These are phyloP conservation scores for Noccaea caerulescens DNA, from an alignment of 345 rosid genomes.

Conservation along the genomic window DNA sequence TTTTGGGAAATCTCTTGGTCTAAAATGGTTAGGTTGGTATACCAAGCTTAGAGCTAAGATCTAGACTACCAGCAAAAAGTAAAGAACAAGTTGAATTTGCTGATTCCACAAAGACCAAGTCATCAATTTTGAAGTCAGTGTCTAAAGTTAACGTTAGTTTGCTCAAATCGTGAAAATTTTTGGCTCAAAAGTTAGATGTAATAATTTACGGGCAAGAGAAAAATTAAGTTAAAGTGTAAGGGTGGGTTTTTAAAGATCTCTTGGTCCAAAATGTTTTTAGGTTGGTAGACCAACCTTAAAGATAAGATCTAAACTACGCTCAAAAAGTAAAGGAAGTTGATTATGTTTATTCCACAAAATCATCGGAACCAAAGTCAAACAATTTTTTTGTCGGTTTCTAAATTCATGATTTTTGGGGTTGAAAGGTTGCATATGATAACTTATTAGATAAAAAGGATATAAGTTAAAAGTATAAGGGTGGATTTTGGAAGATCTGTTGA, in stretches of 20 bases:
- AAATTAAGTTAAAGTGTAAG: not conserved
- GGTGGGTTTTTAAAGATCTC: slow-evolving; percentile 9
- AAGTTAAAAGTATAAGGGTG: not conserved
- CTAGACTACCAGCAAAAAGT: not conserved
- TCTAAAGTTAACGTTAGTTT: not conserved
- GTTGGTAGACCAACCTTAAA: slow-evolving; percentile 17
- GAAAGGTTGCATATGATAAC: not conserved
- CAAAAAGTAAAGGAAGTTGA: slow-evolving; percentile 11
- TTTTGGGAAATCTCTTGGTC: slow-evolving; percentile 16
- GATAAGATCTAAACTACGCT: not conserved
- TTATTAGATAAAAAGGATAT: not conserved
- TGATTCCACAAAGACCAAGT: not conserved
- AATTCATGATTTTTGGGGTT: not conserved
- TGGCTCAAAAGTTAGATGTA: not conserved
- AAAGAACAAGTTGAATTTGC: slow-evolving; percentile 20
- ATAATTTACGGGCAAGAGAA: not conserved
- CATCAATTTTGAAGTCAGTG: not conserved
- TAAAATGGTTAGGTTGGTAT: slow-evolving; percentile 24
- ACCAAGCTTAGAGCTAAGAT: not conserved
- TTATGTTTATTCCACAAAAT: slow-evolving; percentile 14
- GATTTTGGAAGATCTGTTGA: slow-evolving; percentile 10
- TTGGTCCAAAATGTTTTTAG: slow-evolving; percentile 23
- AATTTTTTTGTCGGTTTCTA: not conserved
- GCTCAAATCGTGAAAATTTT: not conserved
- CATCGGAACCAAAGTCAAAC: slow-evolving; percentile 5